A percentile compares a stretch with the other conserved stretches of the same genome.
These are phyloP conservation scores for Globisporangium mamillatum DNA, from an alignment of 352 stramenopile genomes.

Conservation along the genomic window DNA sequence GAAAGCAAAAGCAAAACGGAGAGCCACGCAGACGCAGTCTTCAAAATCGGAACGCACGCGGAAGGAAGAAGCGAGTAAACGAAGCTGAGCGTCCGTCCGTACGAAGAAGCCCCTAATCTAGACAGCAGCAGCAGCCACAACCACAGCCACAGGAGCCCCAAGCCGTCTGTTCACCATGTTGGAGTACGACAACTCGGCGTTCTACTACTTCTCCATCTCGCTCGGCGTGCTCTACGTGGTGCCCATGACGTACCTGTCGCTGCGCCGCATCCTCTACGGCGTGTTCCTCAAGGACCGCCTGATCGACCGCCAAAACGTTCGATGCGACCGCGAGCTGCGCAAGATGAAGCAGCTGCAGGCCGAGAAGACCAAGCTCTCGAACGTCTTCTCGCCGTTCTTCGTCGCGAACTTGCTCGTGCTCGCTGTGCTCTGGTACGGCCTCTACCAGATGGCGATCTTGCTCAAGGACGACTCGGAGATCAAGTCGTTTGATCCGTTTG, in stretches of 20 bases:
- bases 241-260: slow-evolving; percentile 91
- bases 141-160: neutral
- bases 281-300: slow-evolving; percentile 86
- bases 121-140: neutral
- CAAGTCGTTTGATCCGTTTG: slow-evolving; percentile 98
- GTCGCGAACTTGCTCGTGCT: slow-evolving; percentile 76
- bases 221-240: slow-evolving; percentile 96
- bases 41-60: slow-evolving; percentile 16
- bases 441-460: slow-evolving; percentile 89
- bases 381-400: slow-evolving; percentile 80
- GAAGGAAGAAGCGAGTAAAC: slow-evolving; percentile 3
- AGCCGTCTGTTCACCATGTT: slow-evolving; percentile 67
- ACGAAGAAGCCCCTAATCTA: neutral
- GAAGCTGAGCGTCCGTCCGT: neutral
- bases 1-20: neutral
- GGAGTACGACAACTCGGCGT: slow-evolving; percentile 99
- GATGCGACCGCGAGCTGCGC: slow-evolving; percentile 77
- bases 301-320: slow-evolving; percentile 81
- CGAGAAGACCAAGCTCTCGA: slow-evolving; percentile 83
- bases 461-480: slow-evolving; percentile 96
- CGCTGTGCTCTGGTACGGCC: slow-evolving; percentile 67
- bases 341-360: slow-evolving; percentile 86
- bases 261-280: slow-evolving; percentile 84
- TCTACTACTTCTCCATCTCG: slow-evolving; percentile 99
- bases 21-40: slow-evolving; percentile 7